These are phyloP conservation scores for Syzygium oleosum DNA, from an alignment of 345 rosid genomes.

Conservation along the genomic window DNA sequence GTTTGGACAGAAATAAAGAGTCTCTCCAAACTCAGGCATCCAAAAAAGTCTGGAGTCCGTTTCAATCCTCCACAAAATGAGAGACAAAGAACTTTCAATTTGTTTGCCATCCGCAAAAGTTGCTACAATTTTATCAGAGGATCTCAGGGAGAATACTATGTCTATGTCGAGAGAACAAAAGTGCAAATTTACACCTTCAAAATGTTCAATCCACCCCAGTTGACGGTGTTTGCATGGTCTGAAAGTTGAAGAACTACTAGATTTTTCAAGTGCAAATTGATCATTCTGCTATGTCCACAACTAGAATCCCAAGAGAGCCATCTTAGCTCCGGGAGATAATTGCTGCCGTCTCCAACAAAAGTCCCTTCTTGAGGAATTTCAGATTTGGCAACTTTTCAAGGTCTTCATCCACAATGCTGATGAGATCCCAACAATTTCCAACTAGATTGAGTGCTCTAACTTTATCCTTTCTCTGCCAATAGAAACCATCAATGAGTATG, in stretches of 20 bases:
- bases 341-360: not conserved
- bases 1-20: no score
- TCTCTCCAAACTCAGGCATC: no score
- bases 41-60: no score
- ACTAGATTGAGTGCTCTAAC: not conserved
- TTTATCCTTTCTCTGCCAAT: not conserved
- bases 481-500: not conserved
- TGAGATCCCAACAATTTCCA: not conserved
- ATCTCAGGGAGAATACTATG: not conserved
- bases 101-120: not conserved
- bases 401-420: not conserved
- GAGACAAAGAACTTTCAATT: not conserved
- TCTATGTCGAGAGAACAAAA: not conserved
- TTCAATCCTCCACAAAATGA: not conserved
- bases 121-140: no score
- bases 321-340: not conserved
- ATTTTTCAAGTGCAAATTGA: not conserved
- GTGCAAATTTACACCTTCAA: not conserved
- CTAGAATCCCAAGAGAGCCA: not conserved
- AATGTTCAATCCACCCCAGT: not conserved
- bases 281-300: not conserved
- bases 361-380: not conserved
- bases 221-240: not conserved
- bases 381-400: not conserved
- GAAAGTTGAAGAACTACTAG: not conserved